Conservation (phyloP, 2,329 filamentous ascomycete genomes). For the Spiromastix sp. region DNA sequence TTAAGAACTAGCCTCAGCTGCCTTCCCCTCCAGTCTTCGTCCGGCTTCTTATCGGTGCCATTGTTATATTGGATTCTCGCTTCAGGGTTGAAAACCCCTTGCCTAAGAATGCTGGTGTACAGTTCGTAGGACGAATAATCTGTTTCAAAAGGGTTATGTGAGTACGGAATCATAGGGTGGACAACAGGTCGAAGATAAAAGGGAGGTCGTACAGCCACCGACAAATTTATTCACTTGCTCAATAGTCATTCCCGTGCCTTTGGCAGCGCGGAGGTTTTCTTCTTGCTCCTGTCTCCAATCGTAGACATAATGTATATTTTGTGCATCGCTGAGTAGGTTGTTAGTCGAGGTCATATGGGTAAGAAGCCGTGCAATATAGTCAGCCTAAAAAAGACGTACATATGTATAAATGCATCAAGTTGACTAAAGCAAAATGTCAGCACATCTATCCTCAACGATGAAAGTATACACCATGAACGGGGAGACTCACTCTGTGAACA, state of each 20-base stretch:
- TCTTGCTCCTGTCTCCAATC: constrained; percentile 78
- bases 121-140: constrained; percentile 65
- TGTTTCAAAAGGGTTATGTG: too few species aligned
- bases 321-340: constrained; percentile 47
- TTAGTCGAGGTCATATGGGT: too few species aligned
- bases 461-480: too few species aligned
- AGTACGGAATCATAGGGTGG: too few species aligned
- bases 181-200: too few species aligned
- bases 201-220: constrained; percentile 52
- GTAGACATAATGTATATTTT: constrained; percentile 66
- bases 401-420: constrained; percentile 55
- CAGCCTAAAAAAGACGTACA: constrained; percentile 30
- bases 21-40: constrained; percentile 34
- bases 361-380: constrained; percentile 1
- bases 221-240: constrained; percentile 70
- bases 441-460: too few species aligned
- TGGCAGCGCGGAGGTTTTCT: constrained; percentile 52
- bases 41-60: constrained; percentile 2
- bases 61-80: constrained; percentile 3
- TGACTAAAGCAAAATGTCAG: too few species aligned
- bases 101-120: constrained; percentile 49
- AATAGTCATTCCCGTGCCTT: constrained; percentile 70
- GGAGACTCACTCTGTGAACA: constrained; percentile 41
- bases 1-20: constrained; percentile 55
- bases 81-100: constrained; percentile 45